Conservation (phyloP, 352 stramenopile genomes). For the Phytophthora sp. region DNA sequence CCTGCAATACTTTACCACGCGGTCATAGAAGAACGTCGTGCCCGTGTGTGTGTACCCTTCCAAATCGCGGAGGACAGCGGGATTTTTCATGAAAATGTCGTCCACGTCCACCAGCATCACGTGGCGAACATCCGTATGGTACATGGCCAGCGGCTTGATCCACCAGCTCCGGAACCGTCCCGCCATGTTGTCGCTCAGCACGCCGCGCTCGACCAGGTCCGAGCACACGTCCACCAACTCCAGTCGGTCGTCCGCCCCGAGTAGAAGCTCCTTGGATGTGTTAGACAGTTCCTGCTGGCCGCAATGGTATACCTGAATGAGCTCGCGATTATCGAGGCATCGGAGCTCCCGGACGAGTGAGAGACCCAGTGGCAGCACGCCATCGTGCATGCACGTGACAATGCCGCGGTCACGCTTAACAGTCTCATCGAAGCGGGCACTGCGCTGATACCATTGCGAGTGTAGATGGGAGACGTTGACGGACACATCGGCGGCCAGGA, state of each 20-base stretch:
- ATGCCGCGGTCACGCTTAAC: slow-evolving; percentile 38
- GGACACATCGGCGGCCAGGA: slow-evolving; percentile 17
- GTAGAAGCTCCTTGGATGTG: slow-evolving; percentile 18
- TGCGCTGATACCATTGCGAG: slow-evolving; percentile 32
- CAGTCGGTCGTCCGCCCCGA: slow-evolving; percentile 25
- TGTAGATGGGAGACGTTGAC: slow-evolving; percentile 21
- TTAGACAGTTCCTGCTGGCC: slow-evolving; percentile 42
- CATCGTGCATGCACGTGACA: slow-evolving; percentile 44
- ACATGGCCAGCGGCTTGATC: slow-evolving; percentile 45
- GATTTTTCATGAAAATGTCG: slow-evolving; percentile 48
- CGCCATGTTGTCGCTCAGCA: slow-evolving; percentile 19
- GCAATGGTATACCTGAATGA: slow-evolving; percentile 53
- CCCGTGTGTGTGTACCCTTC: slow-evolving; percentile 46
- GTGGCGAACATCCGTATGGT: slow-evolving; percentile 31
- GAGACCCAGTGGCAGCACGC: slow-evolving; percentile 37
- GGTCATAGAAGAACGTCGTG: slow-evolving; percentile 51
- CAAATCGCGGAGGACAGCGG: slow-evolving; percentile 41
- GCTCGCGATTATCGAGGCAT: slow-evolving; percentile 41
- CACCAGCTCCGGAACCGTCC: slow-evolving; percentile 41
- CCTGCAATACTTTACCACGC: slow-evolving; percentile 48
- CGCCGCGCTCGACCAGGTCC: slow-evolving; percentile 27
- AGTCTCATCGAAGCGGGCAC: slow-evolving; percentile 33
- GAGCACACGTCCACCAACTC: slow-evolving; percentile 50
- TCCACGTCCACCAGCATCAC: slow-evolving; percentile 37
- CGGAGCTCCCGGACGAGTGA: slow-evolving; percentile 52